phyloP scores from a whole-genome alignment of 805 yeast genomes.

The Starmerella cellae region DNA sequence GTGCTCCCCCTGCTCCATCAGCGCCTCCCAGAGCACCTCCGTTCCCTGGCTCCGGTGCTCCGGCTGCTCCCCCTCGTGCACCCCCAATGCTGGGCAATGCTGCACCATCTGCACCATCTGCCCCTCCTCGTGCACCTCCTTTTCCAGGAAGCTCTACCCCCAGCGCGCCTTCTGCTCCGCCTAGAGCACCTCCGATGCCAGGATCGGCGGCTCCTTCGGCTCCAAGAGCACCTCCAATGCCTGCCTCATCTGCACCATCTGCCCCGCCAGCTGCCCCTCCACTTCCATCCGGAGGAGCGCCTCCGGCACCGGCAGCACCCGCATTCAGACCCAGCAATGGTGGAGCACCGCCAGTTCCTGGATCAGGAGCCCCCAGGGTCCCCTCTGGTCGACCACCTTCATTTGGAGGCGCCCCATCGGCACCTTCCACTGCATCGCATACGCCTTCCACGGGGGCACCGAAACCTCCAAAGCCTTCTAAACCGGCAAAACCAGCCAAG shows the following conservation, averaged over 20 bases:
- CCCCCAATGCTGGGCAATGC: constrained; percentile 1
- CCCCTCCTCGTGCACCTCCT: constrained; percentile 6
- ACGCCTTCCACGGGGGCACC: constrained; percentile 2
- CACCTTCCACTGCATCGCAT: background rate
- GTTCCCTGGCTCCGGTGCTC: background rate
- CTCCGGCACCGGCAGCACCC: constrained; percentile 7
- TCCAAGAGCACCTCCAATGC: constrained; percentile 1
- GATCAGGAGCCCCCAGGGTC: background rate
- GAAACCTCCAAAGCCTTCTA: constrained; percentile 14
- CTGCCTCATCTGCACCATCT: constrained; percentile 7
- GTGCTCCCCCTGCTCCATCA: background rate
- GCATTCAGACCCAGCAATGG: constrained; percentile 4
- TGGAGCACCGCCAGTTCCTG: background rate
- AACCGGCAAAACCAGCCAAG: constrained; percentile 12
- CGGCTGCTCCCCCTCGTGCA: background rate
- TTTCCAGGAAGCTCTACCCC: background rate
- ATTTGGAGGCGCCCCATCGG: background rate
- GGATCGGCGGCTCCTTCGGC: background rate
- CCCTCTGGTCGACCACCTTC: too few relatives aligned
- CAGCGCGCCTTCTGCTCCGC: background rate
- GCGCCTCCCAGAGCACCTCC: background rate
- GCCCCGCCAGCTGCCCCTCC: constrained; percentile 12
- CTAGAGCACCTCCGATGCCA: background rate
- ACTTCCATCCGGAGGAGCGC: constrained; percentile 3
- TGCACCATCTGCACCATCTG: constrained; percentile 12